Conservation (phyloP, 371 early-diverging fungal species). For the Circinella minor region DNA sequence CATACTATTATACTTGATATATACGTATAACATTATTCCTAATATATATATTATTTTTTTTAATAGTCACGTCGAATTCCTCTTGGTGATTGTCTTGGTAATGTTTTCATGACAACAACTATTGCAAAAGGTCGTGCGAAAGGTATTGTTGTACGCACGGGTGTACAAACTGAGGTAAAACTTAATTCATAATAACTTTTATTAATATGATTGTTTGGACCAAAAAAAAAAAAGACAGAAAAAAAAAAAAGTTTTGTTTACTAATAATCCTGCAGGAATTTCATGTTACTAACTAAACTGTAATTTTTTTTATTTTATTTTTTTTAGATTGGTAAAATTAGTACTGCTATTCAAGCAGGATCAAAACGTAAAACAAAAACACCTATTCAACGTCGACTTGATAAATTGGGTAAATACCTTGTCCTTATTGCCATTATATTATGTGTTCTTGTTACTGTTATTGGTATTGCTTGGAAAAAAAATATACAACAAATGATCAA, state of each 20-base stretch:
- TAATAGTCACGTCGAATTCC: slow-evolving; percentile 58
- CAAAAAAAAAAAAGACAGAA: too few relatives aligned
- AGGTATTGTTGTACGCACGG: slow-evolving; percentile 82
- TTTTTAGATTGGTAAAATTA: slow-evolving; percentile 87
- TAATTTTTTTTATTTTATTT: background rate
- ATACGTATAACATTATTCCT: too few relatives aligned
- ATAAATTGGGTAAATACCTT: slow-evolving; percentile 69
- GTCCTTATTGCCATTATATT: slow-evolving; percentile 81
- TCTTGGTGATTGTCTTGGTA: slow-evolving; percentile 72
- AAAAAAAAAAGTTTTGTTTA: too few relatives aligned
- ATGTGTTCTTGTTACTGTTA: slow-evolving; percentile 82
- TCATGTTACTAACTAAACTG: background rate
- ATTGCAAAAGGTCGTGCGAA: slow-evolving; percentile 77
- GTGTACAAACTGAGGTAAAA: slow-evolving; percentile 77
- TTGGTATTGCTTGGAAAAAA: slow-evolving; percentile 77
- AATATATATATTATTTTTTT: too few relatives aligned
- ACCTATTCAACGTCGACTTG: slow-evolving; percentile 78
- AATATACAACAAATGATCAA: slow-evolving; percentile 47
- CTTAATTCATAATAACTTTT: slow-evolving; percentile 11
- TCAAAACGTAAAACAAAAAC: slow-evolving; percentile 70
- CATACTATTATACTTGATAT: too few relatives aligned
- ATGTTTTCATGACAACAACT: slow-evolving; percentile 76
- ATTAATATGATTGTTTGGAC: too few relatives aligned
- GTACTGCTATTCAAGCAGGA: slow-evolving; percentile 80
- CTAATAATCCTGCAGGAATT: too few relatives aligned